phyloP scores from a whole-genome alignment of 768 basidiomycete genomes.

The Trametes elegans region DNA sequence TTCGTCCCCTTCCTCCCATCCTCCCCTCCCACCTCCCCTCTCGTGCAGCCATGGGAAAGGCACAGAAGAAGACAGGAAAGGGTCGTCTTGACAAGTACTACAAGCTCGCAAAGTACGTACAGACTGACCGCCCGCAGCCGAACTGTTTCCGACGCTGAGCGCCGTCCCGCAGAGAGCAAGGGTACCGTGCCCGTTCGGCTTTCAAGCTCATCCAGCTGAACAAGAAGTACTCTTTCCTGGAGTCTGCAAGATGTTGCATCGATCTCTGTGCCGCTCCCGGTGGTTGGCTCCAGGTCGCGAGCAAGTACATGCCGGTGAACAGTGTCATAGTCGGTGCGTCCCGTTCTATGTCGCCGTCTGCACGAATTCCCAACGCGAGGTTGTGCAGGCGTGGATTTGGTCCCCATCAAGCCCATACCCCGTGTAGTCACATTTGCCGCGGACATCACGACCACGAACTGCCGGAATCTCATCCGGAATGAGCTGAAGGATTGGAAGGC shows the following conservation, averaged over 20 bases:
- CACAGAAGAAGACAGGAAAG: conserved; percentile 96
- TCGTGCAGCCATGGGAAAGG: conserved; percentile 32
- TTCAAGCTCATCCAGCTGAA: conserved; percentile 99
- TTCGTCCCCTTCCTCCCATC: not conserved
- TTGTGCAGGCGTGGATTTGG: conserved; percentile 83
- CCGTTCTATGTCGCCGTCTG: not conserved
- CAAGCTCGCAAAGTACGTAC: conserved; percentile 87
- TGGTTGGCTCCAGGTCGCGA: conserved; percentile 98
- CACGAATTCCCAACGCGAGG: conserved; percentile 16
- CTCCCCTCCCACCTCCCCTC: not conserved
- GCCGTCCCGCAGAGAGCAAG: conserved; percentile 76
- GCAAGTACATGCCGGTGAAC: conserved; percentile 94
- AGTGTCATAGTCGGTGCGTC: conserved; percentile 84
- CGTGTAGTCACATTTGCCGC: conserved; percentile 87
- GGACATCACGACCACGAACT: conserved; percentile 92
- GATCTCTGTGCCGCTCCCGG: conserved; percentile 99
- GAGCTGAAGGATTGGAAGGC: conserved; percentile 99
- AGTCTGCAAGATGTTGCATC: conserved; percentile 87
- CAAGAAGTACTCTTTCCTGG: conserved; percentile 94
- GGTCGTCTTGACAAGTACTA: conserved; percentile 97
- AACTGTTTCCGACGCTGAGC: too few relatives aligned
- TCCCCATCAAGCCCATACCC: conserved; percentile 94
- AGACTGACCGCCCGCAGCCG: too few relatives aligned
- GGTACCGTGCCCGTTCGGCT: conserved; percentile 98
- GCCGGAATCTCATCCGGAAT: conserved; percentile 79